A percentile compares a stretch with the other conserved stretches of the same genome.
Conservation (phyloP, 805 yeast genomes). For the Hanseniaspora hatyaiensis region DNA sequence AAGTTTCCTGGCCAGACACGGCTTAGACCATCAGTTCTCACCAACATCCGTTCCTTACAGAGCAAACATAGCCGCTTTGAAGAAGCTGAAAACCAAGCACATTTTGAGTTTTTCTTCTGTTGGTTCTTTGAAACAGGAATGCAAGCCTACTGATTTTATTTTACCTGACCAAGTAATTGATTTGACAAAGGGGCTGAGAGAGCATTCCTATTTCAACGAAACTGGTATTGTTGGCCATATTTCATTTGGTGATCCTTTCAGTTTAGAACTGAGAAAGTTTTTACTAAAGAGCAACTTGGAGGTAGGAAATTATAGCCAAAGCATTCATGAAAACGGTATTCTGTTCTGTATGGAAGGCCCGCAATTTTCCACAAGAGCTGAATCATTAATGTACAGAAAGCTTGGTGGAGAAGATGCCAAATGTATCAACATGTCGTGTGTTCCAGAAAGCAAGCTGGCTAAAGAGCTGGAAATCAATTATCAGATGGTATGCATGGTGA, state of each 20-base stretch:
- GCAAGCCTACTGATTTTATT: constrained; percentile 92
- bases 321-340: constrained; percentile 56
- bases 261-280: constrained; percentile 53
- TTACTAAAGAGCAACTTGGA: constrained; percentile 43
- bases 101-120: constrained; percentile 91
- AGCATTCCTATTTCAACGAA: constrained; percentile 73
- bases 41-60: constrained; percentile 87
- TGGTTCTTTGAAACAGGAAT: constrained; percentile 81
- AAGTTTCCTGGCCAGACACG: constrained; percentile 93
- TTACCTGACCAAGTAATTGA: constrained; percentile 92
- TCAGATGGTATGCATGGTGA: constrained; percentile 98
- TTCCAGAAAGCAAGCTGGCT: constrained; percentile 96
- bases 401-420: constrained; percentile 72
- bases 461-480: constrained; percentile 94
- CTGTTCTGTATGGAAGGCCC: constrained; percentile 99
- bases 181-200: constrained; percentile 89
- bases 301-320: constrained; percentile 39
- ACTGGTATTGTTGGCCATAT: constrained; percentile 94
- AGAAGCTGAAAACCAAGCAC: constrained; percentile 72
- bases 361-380: constrained; percentile 93
- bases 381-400: constrained; percentile 63
- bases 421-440: constrained; percentile 90
- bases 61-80: constrained; percentile 94
- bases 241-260: constrained; percentile 95
- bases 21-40: constrained; percentile 72